phyloP scores from a whole-genome alignment of 768 basidiomycete genomes.

The Strobilomyces dryophilus region DNA sequence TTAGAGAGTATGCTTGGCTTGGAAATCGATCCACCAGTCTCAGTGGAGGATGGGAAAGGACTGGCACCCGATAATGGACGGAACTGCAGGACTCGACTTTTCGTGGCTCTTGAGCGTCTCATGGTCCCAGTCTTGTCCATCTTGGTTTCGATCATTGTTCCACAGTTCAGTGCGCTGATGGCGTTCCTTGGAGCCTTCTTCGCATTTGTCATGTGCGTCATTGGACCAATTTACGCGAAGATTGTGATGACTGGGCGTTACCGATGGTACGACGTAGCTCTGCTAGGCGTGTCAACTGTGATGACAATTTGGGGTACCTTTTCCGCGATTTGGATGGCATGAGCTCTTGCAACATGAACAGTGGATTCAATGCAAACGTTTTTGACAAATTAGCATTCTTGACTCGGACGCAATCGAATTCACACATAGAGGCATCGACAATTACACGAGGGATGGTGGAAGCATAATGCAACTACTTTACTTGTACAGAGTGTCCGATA shows the following conservation, averaged over 20 bases:
- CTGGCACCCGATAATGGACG: slow-evolving; percentile 8
- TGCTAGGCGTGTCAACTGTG: slow-evolving; percentile 48
- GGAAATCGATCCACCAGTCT: slow-evolving; percentile 32
- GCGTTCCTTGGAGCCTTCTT: slow-evolving; percentile 90
- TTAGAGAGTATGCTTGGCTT: slow-evolving; percentile 75
- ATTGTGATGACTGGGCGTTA: slow-evolving; percentile 51
- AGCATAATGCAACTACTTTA: slow-evolving; percentile 31
- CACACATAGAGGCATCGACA: background rate
- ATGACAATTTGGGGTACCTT: slow-evolving; percentile 81
- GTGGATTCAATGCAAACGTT: background rate
- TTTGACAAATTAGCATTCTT: background rate
- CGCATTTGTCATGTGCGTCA: slow-evolving; percentile 70
- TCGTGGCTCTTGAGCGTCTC: slow-evolving; percentile 54
- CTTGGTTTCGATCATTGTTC: slow-evolving; percentile 66
- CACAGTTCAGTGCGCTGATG: slow-evolving; percentile 81
- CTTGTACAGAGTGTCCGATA: slow-evolving; percentile 65
- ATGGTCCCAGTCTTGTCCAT: slow-evolving; percentile 58
- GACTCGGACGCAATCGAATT: background rate
- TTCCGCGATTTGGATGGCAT: slow-evolving; percentile 51
- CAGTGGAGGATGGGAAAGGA: slow-evolving; percentile 26
- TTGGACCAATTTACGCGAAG: slow-evolving; percentile 74
- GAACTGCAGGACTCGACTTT: slow-evolving; percentile 31
- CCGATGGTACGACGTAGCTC: slow-evolving; percentile 45
- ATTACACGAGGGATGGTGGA: slow-evolving; percentile 4
- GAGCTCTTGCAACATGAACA: slow-evolving; percentile 4